These are phyloP conservation scores for Podaxis sp. DNA, from an alignment of 768 basidiomycete species.

Conservation along the genomic window DNA sequence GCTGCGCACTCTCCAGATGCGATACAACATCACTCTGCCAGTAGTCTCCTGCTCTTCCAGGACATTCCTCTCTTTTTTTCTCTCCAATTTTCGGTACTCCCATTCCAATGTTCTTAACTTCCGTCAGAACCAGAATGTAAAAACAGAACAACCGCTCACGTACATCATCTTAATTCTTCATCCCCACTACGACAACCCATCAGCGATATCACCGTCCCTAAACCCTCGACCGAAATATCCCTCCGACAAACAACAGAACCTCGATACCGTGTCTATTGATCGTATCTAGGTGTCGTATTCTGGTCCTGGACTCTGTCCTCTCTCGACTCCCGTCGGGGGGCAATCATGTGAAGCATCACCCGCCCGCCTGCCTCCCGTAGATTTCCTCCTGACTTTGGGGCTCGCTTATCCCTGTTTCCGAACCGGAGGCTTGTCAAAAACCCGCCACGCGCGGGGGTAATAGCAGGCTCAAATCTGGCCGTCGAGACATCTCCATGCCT, in stretches of 20 bases:
- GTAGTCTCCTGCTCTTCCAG: not conserved
- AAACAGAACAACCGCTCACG: not conserved
- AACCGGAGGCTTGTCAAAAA: not conserved
- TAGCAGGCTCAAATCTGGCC: not conserved
- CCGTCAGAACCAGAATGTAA: not conserved
- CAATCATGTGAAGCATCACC: not conserved
- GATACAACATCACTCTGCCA: not conserved
- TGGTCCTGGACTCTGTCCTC: not conserved
- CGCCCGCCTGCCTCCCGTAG: not conserved
- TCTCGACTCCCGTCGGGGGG: not conserved
- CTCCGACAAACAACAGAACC: not conserved
- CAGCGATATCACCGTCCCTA: conserved; percentile 12
- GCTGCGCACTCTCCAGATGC: not conserved
- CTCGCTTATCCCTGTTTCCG: not conserved
- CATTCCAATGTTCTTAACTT: not conserved
- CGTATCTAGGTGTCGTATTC: conserved; percentile 8
- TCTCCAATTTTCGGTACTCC: not conserved
- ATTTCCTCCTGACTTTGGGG: not conserved
- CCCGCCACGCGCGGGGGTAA: not conserved
- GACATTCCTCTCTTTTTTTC: not conserved
- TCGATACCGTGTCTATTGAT: not conserved
- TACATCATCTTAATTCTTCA: not conserved
- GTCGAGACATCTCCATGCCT: not conserved
- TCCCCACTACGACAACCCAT: not conserved
- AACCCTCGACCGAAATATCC: conserved; percentile 4